Evolutionary conservation across 148 eudicot species (phyloP), one percentile per base, ranked within the genome.

Genomic region (Gaultheria prostrata): DNA sequence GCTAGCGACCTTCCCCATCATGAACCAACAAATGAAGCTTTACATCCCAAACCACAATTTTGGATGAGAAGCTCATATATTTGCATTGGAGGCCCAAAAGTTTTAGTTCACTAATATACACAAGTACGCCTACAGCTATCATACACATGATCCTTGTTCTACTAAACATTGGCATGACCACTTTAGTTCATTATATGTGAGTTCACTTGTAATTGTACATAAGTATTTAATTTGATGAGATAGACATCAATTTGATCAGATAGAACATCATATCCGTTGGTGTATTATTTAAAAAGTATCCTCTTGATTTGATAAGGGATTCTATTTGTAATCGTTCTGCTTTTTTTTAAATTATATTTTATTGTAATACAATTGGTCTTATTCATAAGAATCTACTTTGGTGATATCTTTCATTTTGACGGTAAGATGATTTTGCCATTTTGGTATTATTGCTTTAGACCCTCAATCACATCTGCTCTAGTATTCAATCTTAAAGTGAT

Each of bases 11-110:
- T 35, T 35, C 24, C n/a, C 48, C 48, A 71, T 71, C 76, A 71
- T 33, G 76, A 71, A 71, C 76, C 76, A 71, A 71, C 21, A 2
- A 45, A 43, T 39, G 50, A 74, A 39, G 77, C 26, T 14, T 74
- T 9, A 39, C 77, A 43, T 74, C 77, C 50, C 77, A 74, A 74
- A 43, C 26, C 51, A 74, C 30, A 18, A 13, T 39, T 21, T 74
- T 43, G 24, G 0, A 73, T 9, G 24, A 73, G n/a, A 39, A 39
- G 77, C 77, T 50, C 43, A 6, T 73, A 39, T 73, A 35, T 73
- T 73, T 73, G 77, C 77, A 74, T 24, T 5, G 2, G 77, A 74
- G 77, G 77, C 51, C 15, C 76, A 74, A 8, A 74, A 6, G 21
- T 20, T 74, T 18, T 43, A 74, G 77, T 74, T 43, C 77, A 39